phyloP scores from a whole-genome alignment of 768 basidiomycete genomes.

The Auricularia sp. region DNA sequence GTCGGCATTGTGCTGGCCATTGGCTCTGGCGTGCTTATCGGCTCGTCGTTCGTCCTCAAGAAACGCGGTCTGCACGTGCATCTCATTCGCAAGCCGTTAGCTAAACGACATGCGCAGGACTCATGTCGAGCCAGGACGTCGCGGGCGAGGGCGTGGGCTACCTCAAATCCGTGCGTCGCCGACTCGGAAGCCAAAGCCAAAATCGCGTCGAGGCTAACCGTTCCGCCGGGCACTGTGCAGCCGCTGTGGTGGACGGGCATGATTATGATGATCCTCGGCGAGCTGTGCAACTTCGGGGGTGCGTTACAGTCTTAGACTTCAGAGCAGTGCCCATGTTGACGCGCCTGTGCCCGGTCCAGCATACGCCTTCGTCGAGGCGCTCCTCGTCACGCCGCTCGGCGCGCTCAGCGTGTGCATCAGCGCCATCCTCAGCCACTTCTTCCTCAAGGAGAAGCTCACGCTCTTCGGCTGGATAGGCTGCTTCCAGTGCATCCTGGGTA shows the following conservation, averaged over 20 bases:
- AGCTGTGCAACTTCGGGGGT: constrained; percentile 81
- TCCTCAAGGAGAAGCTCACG: constrained; percentile 36
- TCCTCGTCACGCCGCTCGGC: constrained; percentile 40
- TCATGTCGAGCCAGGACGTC: constrained; percentile 7
- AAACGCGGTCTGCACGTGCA: constrained; percentile 82
- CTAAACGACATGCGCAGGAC: background rate
- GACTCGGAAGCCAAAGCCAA: background rate
- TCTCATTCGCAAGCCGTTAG: constrained; percentile 45
- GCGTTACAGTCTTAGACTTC: constrained; percentile 15
- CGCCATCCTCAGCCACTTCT: constrained; percentile 34
- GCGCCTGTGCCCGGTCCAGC: background rate
- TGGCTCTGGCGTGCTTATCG: constrained; percentile 77
- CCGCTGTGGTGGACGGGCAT: constrained; percentile 45
- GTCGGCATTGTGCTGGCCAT: constrained; percentile 73
- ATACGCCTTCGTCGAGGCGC: constrained; percentile 27
- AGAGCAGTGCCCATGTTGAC: background rate
- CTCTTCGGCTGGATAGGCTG: constrained; percentile 39
- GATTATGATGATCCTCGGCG: constrained; percentile 28
- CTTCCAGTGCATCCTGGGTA: constrained; percentile 20
- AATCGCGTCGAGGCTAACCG: background rate
- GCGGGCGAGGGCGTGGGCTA: constrained; percentile 47
- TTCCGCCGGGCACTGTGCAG: constrained; percentile 8
- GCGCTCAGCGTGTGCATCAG: constrained; percentile 39
- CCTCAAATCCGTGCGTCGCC: constrained; percentile 20
- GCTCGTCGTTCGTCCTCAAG: constrained; percentile 92